Base-by-base conservation (phyloP, 495 filamentous ascomycete species). In the Neurospora sp. region DNA sequence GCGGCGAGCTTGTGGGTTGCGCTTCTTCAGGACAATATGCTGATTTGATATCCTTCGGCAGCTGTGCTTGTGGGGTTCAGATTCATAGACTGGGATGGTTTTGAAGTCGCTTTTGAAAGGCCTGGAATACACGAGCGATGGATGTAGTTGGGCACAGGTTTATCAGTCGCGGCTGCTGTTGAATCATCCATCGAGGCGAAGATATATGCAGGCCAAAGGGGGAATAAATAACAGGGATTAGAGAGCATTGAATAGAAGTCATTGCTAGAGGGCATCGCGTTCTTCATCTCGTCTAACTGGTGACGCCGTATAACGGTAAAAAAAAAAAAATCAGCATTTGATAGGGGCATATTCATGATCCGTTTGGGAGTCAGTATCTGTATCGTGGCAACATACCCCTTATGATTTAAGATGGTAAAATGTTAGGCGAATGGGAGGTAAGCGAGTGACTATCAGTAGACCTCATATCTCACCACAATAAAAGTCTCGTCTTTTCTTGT, bases 1-100 rank as follows among this genome's bases (percentile, higher is more conserved):
- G 90, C 86, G 0, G 80, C 90, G 62, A 86, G 90, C 76, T 84
- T 89, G 40, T 73, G 92, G 37, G 83, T 92, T 40, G 89, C 90
- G 38, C 48, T 75, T 9, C 37, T 74, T 5, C 69, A 62, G 7
- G 27, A 16, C 3, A 1, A 35, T 6, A 18, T 16, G 12, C 4
- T 14, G 46, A 4, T 12, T 54, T 23, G 10, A 6, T 23, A 54
- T 54, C 46, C 1, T 23, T 23, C 5, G 46, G 46, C 6, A 44
- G 41, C 44, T 54, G 46, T 27, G 46, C 20, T 27, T 54, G 46
- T 14, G 46, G 46, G 20, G 20, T 27, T 54, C 1, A 23, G 5
- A 4, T 12, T 3, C 0, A 54, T 3, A 62, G 54, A 9, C 3
- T 31, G 54, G 27, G 3, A 35, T 35, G 14, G 54, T 8, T 62